These are phyloP conservation scores for Coccomyxa sp. DNA, from an alignment of 139 green algal species.

Conservation along the genomic window DNA sequence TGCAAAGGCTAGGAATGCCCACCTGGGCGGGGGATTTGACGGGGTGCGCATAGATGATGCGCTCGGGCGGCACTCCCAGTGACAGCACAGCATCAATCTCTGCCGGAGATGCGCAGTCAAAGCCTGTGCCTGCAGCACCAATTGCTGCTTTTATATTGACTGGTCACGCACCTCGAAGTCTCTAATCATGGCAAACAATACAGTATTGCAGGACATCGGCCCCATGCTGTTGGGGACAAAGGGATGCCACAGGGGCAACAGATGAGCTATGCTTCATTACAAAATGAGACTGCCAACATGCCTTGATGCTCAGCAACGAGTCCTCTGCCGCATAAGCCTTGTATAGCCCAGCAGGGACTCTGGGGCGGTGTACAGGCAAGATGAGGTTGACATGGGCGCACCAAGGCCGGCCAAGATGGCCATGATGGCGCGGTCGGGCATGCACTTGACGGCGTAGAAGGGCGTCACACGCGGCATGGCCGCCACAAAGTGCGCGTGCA, in stretches of 20 bases:
- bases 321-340: neutral
- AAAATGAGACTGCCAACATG: neutral
- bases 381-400: neutral
- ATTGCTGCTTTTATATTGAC: too few relatives aligned
- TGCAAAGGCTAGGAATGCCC: neutral
- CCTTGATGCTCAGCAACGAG: neutral
- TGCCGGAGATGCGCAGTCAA: neutral
- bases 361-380: neutral
- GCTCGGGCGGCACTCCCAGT: conserved; percentile 65
- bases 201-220: too few relatives aligned
- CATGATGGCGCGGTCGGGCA: conserved; percentile 81
- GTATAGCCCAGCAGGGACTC: neutral
- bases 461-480: conserved; percentile 85
- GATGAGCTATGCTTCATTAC: too few relatives aligned
- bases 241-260: too few relatives aligned
- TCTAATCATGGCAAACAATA: too few relatives aligned
- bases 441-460: conserved; percentile 79
- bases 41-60: conserved; percentile 94
- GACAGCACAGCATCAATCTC: conserved; percentile 68
- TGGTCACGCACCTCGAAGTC: too few relatives aligned
- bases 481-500: conserved; percentile 70
- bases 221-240: too few relatives aligned
- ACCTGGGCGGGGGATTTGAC: conserved; percentile 73
- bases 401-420: conserved; percentile 78
- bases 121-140: neutral